Evolutionary conservation across 1,284 basidiomycete species (phyloP).

Genomic region (Cutaneotrichosporon sp.): DNA sequence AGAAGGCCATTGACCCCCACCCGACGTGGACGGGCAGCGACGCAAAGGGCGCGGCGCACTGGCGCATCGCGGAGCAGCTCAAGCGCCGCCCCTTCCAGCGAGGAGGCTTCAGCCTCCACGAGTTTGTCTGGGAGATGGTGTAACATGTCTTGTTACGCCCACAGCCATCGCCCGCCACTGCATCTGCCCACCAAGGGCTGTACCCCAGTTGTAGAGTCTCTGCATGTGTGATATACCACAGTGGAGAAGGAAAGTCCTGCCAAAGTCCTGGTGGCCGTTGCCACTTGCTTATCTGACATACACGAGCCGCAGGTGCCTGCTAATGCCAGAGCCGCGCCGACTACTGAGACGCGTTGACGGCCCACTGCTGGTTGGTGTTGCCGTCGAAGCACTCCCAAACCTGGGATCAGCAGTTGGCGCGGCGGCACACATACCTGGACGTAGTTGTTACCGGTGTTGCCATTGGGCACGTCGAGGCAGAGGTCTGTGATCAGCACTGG

Average conservation of each 20-base stretch:
- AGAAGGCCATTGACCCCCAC: slow-evolving; percentile 27
- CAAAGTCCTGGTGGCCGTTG: no score
- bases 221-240: slow-evolving; percentile 1
- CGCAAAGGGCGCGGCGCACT: slow-evolving; percentile 13
- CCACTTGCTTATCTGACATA: no score
- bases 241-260: no score
- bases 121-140: slow-evolving; percentile 18
- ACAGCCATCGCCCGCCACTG: background rate
- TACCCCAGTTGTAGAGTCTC: slow-evolving; percentile 1
- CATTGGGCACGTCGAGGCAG: slow-evolving; percentile 2
- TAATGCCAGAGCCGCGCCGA: no score
- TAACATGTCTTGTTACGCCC: background rate
- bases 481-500: background rate
- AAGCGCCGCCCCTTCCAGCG: slow-evolving; percentile 17
- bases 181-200: no score
- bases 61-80: slow-evolving; percentile 19
- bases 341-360: no score
- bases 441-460: background rate
- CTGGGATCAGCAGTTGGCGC: no score
- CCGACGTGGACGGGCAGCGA: slow-evolving; percentile 31
- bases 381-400: background rate
- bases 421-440: no score
- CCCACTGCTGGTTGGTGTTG: background rate
- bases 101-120: slow-evolving; percentile 18
- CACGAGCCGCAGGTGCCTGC: no score